Conservation (phyloP, 345 rosid genomes). For the Gossypium stocksii region DNA sequence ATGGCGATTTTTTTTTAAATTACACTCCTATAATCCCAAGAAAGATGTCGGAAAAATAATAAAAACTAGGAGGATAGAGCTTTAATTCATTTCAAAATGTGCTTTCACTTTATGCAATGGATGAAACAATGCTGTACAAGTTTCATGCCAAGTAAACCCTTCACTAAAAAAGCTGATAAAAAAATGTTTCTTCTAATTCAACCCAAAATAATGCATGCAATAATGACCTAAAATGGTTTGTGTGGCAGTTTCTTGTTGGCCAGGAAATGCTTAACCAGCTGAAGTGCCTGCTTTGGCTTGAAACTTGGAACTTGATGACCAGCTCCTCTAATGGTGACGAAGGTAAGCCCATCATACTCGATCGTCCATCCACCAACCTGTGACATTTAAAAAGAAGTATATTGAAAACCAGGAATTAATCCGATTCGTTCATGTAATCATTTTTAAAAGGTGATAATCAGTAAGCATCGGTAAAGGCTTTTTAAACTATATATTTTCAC, state of each 20-base stretch:
- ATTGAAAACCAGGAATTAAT: neutral
- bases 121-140: slow-evolving; percentile 44
- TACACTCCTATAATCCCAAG: no score
- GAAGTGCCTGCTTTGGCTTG: slow-evolving; percentile 57
- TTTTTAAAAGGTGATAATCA: neutral
- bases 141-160: neutral
- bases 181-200: neutral
- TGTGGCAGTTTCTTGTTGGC: slow-evolving; percentile 51
- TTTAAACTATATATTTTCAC: neutral
- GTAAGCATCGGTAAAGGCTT: neutral
- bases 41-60: no score
- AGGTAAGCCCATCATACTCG: slow-evolving; percentile 54
- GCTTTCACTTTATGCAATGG: slow-evolving; percentile 4
- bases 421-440: neutral
- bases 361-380: slow-evolving; percentile 81
- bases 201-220: neutral
- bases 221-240: slow-evolving; percentile 33
- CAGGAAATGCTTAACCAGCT: slow-evolving; percentile 50
- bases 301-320: slow-evolving; percentile 76
- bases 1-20: no score
- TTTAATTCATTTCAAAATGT: neutral
- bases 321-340: slow-evolving; percentile 67
- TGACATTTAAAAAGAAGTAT: neutral
- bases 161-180: neutral
- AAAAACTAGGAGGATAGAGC: no score